A percentile compares a stretch with the other conserved stretches of the same genome.
These are phyloP conservation scores for Morella rubra DNA, from an alignment of 306 rosid genomes.

Conservation along the genomic window DNA sequence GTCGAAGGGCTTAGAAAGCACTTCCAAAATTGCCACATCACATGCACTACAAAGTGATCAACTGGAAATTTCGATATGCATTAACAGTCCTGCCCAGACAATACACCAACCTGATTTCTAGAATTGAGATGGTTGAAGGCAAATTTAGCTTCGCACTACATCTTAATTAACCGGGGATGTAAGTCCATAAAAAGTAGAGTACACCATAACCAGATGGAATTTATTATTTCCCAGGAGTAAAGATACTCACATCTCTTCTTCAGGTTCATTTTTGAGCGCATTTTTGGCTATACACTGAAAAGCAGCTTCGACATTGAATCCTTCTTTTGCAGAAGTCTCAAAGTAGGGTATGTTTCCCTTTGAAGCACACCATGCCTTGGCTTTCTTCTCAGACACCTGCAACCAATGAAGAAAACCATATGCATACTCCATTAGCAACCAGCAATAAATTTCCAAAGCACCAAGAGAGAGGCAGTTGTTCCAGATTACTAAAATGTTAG, in stretches of 20 bases:
- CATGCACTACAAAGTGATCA: neutral
- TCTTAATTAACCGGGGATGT: neutral
- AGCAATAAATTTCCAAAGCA: constrained; percentile 6
- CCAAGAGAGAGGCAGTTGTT: neutral
- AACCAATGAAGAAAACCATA: constrained; percentile 17
- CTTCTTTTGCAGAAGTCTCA: constrained; percentile 99
- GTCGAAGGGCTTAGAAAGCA: neutral
- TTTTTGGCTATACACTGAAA: constrained; percentile 96
- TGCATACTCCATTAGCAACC: neutral
- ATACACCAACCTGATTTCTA: neutral
- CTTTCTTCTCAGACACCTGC: constrained; percentile 98
- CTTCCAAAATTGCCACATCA: constrained; percentile 1
- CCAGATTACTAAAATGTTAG: neutral
- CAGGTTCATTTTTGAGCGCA: constrained; percentile 99
- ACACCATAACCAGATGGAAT: neutral
- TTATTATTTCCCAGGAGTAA: neutral
- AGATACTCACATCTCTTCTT: constrained; percentile 85
- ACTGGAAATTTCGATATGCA: too few relatives aligned
- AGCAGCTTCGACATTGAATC: constrained; percentile 96
- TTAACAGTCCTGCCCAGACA: too few relatives aligned
- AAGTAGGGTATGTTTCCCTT: constrained; percentile 98
- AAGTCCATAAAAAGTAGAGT: neutral
- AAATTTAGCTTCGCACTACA: neutral
- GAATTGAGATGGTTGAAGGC: neutral
- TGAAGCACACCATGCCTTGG: constrained; percentile 99